A percentile compares a stretch with the other conserved stretches of the same genome.
Conservation (phyloP, 2,329 filamentous ascomycete genomes). For the Phaeophleospora eucalypticola region DNA sequence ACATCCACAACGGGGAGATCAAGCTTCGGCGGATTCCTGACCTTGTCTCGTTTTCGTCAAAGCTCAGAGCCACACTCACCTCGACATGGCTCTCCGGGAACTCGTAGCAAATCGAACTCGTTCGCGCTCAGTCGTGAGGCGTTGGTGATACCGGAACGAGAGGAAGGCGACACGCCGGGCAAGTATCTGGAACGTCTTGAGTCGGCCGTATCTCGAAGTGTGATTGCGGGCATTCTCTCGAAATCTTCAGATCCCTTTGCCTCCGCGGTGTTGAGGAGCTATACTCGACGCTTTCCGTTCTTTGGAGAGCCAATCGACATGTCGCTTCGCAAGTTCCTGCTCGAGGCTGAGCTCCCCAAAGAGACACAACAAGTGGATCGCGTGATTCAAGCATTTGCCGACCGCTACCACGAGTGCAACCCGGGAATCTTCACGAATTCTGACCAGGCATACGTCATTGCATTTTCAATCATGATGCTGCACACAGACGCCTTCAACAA, state of each 20-base stretch:
- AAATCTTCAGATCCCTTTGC: conserved; percentile 84
- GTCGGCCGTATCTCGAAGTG: conserved; percentile 70
- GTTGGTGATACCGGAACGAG: conserved; percentile 66
- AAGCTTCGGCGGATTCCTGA: conserved; percentile 87
- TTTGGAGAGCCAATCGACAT: conserved; percentile 98
- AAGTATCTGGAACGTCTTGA: conserved; percentile 84
- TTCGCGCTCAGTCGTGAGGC: conserved; percentile 71
- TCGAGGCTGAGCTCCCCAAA: conserved; percentile 93
- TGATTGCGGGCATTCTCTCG: conserved; percentile 79
- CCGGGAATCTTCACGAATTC: conserved; percentile 87
- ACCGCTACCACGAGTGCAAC: conserved; percentile 97
- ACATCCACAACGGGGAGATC: conserved; percentile 81
- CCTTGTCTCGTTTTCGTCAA: conserved; percentile 71
- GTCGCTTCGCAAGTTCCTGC: conserved; percentile 89
- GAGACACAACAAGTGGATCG: conserved; percentile 98
- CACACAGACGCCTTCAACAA: conserved; percentile 99
- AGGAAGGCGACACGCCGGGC: conserved; percentile 84
- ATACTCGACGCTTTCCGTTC: conserved; percentile 92
- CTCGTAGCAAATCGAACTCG: conserved; percentile 77
- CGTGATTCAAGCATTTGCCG: conserved; percentile 88
- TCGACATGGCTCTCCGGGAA: conserved; percentile 67
- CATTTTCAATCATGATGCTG: conserved; percentile 91
- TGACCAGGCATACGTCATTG: conserved; percentile 97
- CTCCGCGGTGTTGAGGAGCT: conserved; percentile 79
- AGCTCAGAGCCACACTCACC: conserved; percentile 68